Base-by-base conservation (phyloP, 2,329 filamentous ascomycete genomes). In the Coniella vitis region DNA sequence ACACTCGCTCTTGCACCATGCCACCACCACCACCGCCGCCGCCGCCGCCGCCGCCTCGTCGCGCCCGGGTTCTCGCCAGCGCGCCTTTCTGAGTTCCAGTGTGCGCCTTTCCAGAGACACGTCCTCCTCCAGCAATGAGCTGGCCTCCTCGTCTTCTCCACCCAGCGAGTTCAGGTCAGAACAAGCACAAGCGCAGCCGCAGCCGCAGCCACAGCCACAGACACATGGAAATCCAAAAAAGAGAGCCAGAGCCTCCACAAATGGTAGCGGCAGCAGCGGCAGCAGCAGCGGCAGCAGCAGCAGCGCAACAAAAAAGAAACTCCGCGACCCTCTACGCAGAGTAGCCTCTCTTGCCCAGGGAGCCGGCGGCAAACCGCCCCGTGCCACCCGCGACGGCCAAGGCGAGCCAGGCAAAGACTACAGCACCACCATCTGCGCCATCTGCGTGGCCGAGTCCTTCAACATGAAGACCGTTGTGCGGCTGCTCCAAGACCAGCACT, bases 341-440 rank as follows among this genome's bases (percentile, higher is more conserved):
- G 89, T 95, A 12, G 89, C 90, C 29, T 86, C 89, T 16, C 89
- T 93, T 59, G 90, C 90, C 16, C 89, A 95, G 61, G 74, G 74
- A 54, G 66, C 70, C n/a, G 68, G 59, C 31, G 57, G 70, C 45
- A 61, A 62, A 45, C 58, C 57, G 17, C 36, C 56, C 17, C 67
- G 71, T 68, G 56, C 79, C 70, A 69, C 32, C 38, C 20, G 61
- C 55, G 51, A 60, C 61, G 40, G 40, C 62, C 4, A 25, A 17
- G 41, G 58, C 10, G 45, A 55, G 8, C 56, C 59, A 16, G 51
- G 51, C 29, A 61, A 59, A 12, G 63, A 64, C 46, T 68, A 67
- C 45, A 68, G 64, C 52, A 67, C 61, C 55, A 75, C 65, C 55
- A 74, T 83, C 54, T 78, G 70, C 52, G 81, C 81, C 16, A 74